Evolutionary conservation across 2,329 filamentous ascomycete species (phyloP).

Genomic region (Neofusicoccum sp.): DNA sequence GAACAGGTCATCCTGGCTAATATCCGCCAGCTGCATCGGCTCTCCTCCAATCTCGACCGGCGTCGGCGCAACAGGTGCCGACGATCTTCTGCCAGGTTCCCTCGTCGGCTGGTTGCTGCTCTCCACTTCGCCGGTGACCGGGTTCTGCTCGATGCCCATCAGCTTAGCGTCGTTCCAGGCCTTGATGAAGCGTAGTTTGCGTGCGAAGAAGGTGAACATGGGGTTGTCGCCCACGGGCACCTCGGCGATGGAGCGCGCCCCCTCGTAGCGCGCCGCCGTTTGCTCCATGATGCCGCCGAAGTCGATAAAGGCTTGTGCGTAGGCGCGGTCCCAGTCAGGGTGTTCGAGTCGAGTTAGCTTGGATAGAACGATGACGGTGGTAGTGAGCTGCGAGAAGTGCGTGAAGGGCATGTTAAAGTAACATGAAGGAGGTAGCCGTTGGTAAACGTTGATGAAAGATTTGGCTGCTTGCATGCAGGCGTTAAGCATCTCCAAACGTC

Average conservation of each 20-base stretch:
- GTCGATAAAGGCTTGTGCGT: conserved; percentile 8
- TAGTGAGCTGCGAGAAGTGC: conserved; percentile 17
- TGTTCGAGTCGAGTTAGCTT: conserved; percentile 21
- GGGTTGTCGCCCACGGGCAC: conserved; percentile 14
- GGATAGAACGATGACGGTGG: conserved; percentile 17
- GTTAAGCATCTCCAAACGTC: conserved; percentile 17
- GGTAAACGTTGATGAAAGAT: background rate
- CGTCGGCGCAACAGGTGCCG: too few relatives aligned
- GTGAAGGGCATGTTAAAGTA: conserved; percentile 14
- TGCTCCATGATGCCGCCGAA: background rate
- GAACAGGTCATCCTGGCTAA: conserved; percentile 1
- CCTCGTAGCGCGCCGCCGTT: conserved; percentile 7
- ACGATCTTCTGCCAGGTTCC: background rate
- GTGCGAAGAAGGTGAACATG: conserved; percentile 9
- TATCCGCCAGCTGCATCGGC: conserved; percentile 7
- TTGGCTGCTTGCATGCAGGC: conserved; percentile 3
- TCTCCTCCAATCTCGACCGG: background rate
- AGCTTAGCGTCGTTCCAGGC: conserved; percentile 16
- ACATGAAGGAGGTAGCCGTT: background rate
- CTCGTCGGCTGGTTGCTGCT: background rate
- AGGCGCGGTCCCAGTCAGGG: conserved; percentile 8
- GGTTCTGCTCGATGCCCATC: background rate
- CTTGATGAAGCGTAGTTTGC: conserved; percentile 15
- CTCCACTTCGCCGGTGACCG: background rate
- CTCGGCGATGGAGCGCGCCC: background rate